These are phyloP conservation scores for Trypanosoma cruzi DNA, from an alignment of 208 protist species.

Conservation along the genomic window DNA sequence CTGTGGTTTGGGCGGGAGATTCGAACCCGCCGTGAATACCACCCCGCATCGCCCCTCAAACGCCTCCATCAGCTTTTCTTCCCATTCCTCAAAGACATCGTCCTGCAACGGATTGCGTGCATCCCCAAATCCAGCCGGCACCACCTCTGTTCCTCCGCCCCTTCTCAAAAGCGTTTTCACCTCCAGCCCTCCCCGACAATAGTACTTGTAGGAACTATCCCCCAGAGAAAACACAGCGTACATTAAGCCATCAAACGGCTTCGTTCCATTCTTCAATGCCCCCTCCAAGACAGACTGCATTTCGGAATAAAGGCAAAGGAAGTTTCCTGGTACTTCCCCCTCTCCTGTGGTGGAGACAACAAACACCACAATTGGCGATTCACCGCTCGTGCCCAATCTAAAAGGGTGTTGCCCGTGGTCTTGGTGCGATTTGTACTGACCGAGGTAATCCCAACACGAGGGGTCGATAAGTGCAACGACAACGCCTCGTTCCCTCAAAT, in stretches of 20 bases:
- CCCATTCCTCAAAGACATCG: slow-evolving; percentile 78
- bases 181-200: slow-evolving; percentile 62
- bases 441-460: slow-evolving; percentile 49
- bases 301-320: slow-evolving; percentile 51
- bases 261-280: neutral
- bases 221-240: slow-evolving; percentile 95
- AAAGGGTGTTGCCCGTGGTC: slow-evolving; percentile 7
- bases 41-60: slow-evolving; percentile 44
- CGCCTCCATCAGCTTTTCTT: slow-evolving; percentile 48
- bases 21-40: slow-evolving; percentile 22
- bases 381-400: neutral
- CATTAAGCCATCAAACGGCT: slow-evolving; percentile 51
- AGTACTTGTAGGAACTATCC: slow-evolving; percentile 97
- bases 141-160: slow-evolving; percentile 55
- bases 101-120: slow-evolving; percentile 52
- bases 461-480: slow-evolving; percentile 60
- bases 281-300: slow-evolving; percentile 38
- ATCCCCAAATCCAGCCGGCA: slow-evolving; percentile 65
- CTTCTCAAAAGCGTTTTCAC: slow-evolving; percentile 54
- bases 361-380: slow-evolving; percentile 40
- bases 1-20: slow-evolving; percentile 44
- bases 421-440: slow-evolving; percentile 19
- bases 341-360: slow-evolving; percentile 71
- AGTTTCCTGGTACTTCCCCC: slow-evolving; percentile 69
- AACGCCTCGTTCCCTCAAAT: slow-evolving; percentile 58